Conservation (phyloP, 2,329 filamentous ascomycete genomes). For the Colletotrichum costaricense region DNA sequence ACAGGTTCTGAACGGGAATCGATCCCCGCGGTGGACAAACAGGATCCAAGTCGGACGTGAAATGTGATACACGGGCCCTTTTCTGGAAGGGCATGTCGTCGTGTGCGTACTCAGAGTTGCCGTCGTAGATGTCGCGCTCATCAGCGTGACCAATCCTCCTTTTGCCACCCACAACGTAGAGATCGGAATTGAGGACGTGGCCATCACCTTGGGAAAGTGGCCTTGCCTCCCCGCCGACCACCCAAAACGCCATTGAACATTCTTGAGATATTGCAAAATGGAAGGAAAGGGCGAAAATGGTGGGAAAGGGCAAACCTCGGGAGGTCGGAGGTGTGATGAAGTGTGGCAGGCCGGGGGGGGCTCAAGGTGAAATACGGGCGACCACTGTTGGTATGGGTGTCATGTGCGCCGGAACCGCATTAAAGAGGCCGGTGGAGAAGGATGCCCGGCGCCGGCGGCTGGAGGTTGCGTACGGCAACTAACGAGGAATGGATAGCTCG, state of each 20-base stretch:
- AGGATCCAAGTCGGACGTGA: neutral
- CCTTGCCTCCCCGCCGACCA: constrained; percentile 34
- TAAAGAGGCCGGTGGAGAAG: constrained; percentile 26
- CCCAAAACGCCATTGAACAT: constrained; percentile 47
- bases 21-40: constrained; percentile 38
- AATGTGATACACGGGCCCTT: constrained; percentile 19
- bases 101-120: constrained; percentile 39
- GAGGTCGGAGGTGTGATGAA: neutral
- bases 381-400: constrained; percentile 25
- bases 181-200: constrained; percentile 26
- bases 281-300: constrained; percentile 7
- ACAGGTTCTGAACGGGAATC: constrained; percentile 45
- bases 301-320: constrained; percentile 12
- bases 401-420: constrained; percentile 36
- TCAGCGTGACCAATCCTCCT: constrained; percentile 51
- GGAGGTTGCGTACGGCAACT: constrained; percentile 25
- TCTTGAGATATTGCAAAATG: constrained; percentile 38
- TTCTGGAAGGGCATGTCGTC: constrained; percentile 38
- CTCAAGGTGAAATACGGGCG: constrained; percentile 34
- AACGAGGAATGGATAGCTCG: constrained; percentile 29
- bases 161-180: constrained; percentile 50
- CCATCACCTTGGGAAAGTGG: constrained; percentile 24
- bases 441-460: constrained; percentile 21
- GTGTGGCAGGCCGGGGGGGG: constrained; percentile 14
- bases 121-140: constrained; percentile 45